Evolutionary conservation across 1,139 yeast species (phyloP).

Genomic region (Kurtzmaniella quercitrusa): DNA sequence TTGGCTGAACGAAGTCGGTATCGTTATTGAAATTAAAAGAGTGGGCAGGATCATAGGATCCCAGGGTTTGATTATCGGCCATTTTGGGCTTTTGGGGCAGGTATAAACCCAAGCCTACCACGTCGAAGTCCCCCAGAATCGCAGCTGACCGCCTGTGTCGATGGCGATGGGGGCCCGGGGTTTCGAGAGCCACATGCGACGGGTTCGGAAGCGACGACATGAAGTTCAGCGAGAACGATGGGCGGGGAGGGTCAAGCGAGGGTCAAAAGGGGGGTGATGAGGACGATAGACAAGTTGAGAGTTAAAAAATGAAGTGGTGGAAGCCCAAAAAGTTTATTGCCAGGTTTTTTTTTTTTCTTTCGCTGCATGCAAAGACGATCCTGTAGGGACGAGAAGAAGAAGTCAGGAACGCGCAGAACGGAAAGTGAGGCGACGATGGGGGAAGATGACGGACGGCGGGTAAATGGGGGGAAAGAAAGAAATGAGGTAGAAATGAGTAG

Average conservation of each 20-base stretch:
- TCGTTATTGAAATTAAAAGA: conserved; percentile 30
- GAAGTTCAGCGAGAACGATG: not conserved
- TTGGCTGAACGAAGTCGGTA: conserved; percentile 30
- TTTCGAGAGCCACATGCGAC: conserved; percentile 8
- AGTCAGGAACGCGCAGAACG: not conserved
- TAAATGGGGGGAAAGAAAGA: not conserved
- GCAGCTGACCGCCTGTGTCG: conserved; percentile 71
- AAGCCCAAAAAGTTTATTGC: not conserved
- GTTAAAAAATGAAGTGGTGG: not conserved
- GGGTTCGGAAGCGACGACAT: conserved; percentile 15
- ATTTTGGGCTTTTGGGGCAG: conserved; percentile 18
- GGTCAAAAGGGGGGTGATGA: not conserved
- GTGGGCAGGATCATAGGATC: conserved; percentile 17
- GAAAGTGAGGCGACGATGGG: not conserved
- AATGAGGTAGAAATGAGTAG: not conserved
- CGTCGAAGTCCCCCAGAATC: conserved; percentile 69
- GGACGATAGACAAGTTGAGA: not conserved
- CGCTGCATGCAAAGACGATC: conserved; percentile 1
- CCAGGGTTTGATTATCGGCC: conserved; percentile 11
- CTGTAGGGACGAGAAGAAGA: not conserved
- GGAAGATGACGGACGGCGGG: not conserved
- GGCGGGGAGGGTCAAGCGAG: not conserved
- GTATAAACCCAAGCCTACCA: conserved; percentile 37
- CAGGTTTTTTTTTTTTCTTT: not conserved
- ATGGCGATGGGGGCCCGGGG: conserved; percentile 42